Evolutionary conservation across 495 filamentous ascomycete species (phyloP).

Genomic region (Penicillium turbatum): DNA sequence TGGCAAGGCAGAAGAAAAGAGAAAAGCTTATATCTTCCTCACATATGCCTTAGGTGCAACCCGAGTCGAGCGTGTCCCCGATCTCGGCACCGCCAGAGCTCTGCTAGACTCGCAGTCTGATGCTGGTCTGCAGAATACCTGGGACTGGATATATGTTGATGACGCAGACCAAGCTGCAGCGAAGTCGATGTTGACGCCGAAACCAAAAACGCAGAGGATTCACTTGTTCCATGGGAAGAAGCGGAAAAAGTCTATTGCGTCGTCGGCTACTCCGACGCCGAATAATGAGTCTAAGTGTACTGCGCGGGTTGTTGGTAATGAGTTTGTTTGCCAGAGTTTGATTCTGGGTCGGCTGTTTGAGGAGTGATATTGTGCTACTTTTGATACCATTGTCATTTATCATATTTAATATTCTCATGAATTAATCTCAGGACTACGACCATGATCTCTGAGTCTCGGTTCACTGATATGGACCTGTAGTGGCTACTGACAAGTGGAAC

Average conservation of each 20-base stretch:
- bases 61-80: slow-evolving; percentile 58
- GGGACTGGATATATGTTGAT: slow-evolving; percentile 82
- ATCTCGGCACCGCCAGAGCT: slow-evolving; percentile 54
- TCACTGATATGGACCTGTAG: too few relatives aligned
- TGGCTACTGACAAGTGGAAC: too few relatives aligned
- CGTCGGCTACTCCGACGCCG: slow-evolving; percentile 26
- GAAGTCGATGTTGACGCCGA: slow-evolving; percentile 33
- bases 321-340: slow-evolving; percentile 87
- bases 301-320: slow-evolving; percentile 69
- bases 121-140: slow-evolving; percentile 39
- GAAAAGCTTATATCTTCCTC: slow-evolving; percentile 66
- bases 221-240: slow-evolving; percentile 33
- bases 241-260: slow-evolving; percentile 49
- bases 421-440: neutral
- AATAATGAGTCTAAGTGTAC: neutral
- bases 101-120: slow-evolving; percentile 48
- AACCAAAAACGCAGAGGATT: slow-evolving; percentile 10
- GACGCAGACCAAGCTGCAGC: slow-evolving; percentile 51
- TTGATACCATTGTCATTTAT: slow-evolving; percentile 27
- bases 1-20: slow-evolving; percentile 57
- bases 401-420: neutral
- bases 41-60: slow-evolving; percentile 72
- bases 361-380: slow-evolving; percentile 34
- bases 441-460: too few relatives aligned
- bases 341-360: slow-evolving; percentile 79